Evolutionary conservation across 176 grass and related monocot species (phyloP).

Genomic region (Pontederia paniculata): DNA sequence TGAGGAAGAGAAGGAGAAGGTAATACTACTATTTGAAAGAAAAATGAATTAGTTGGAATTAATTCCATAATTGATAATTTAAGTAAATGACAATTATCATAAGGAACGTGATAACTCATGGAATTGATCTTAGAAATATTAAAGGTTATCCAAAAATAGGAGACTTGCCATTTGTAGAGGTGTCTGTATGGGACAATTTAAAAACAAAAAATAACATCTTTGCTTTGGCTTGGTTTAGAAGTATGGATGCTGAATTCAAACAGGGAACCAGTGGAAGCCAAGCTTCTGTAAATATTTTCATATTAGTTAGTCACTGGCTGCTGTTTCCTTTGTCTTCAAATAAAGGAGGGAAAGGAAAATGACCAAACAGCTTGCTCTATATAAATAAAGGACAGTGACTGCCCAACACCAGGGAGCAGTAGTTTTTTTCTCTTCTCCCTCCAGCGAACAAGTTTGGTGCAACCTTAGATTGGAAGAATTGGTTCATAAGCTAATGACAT

Average conservation of each 20-base stretch:
- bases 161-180: too few relatives aligned
- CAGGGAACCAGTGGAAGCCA: constrained; percentile 9
- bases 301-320: neutral
- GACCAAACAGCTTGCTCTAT: constrained; percentile 1
- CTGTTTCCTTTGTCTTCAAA: constrained; percentile 26
- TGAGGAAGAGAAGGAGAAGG: neutral
- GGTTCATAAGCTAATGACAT: neutral
- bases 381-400: constrained; percentile 5
- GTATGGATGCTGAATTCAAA: neutral
- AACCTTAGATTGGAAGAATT: neutral
- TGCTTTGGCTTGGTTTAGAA: too few relatives aligned
- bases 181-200: too few relatives aligned
- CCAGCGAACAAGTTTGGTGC: neutral
- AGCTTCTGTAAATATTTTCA: constrained; percentile 15
- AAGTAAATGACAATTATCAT: neutral
- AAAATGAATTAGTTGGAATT: neutral
- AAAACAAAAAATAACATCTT: too few relatives aligned
- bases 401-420: constrained; percentile 3
- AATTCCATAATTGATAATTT: neutral
- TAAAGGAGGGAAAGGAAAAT: constrained; percentile 18
- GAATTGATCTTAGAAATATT: too few relatives aligned
- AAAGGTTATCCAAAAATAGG: too few relatives aligned
- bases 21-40: neutral
- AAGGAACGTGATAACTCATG: too few relatives aligned
- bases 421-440: neutral